Percentiles rank a stretch among this genome's conserved stretches.
Conservation (phyloP, 2,329 filamentous ascomycete species). For the Sordariomycetes sp. region DNA sequence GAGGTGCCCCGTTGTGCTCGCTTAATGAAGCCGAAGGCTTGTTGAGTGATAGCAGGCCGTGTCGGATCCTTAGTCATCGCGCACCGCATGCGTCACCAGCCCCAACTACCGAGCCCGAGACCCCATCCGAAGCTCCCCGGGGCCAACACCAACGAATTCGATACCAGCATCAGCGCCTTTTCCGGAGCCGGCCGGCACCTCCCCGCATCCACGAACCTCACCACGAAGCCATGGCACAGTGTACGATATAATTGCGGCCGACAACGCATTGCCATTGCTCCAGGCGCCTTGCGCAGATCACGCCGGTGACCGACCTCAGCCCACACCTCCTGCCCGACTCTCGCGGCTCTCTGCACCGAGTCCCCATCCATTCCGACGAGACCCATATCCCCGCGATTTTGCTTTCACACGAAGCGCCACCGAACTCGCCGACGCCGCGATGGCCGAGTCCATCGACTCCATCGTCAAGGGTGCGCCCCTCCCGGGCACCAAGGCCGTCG, state of each 20-base stretch:
- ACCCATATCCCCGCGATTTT: not conserved
- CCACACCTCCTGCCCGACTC: not conserved
- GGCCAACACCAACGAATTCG: not conserved
- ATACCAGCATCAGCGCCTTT: not conserved
- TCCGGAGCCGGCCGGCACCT: not conserved
- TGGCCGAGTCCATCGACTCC: slow-evolving; percentile 52
- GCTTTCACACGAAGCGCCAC: not conserved
- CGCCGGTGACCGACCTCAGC: not conserved
- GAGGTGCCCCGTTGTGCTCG: not conserved
- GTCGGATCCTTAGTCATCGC: not conserved
- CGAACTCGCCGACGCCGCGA: not conserved
- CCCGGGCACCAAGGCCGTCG: slow-evolving; percentile 35
- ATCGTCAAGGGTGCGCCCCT: slow-evolving; percentile 82
- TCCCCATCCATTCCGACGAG: not conserved
- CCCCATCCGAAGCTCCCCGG: not conserved
- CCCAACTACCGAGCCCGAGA: not conserved
- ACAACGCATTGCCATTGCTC: not conserved
- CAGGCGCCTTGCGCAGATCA: not conserved
- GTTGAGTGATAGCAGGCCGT: not conserved
- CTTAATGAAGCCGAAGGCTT: not conserved
- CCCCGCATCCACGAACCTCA: not conserved
- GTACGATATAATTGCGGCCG: not conserved
- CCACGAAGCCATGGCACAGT: not conserved
- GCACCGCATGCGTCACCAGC: not conserved
- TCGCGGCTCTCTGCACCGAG: not conserved